Percentiles rank a stretch among this genome's conserved stretches.
phyloP scores from a whole-genome alignment of 2,329 filamentous ascomycete species.

The Aspergillus brunneoviolaceus region DNA sequence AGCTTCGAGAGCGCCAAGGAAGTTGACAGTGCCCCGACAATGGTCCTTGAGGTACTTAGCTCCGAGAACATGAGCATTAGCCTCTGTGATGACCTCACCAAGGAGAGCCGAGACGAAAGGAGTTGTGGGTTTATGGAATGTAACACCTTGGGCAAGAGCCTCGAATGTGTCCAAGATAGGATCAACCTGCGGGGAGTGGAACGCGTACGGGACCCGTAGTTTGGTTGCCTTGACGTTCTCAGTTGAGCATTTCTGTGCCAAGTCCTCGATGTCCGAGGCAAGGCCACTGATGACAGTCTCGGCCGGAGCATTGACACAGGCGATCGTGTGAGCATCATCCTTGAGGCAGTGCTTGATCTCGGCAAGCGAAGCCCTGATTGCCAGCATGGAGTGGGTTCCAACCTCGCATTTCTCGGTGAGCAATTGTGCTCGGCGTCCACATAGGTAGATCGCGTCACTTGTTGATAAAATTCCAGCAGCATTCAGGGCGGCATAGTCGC shows the following conservation, averaged over 20 bases:
- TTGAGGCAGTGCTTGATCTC: slow-evolving; percentile 58
- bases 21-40: slow-evolving; percentile 49
- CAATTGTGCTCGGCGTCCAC: slow-evolving; percentile 42
- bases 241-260: slow-evolving; percentile 36
- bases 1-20: slow-evolving; percentile 43
- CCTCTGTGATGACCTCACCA: slow-evolving; percentile 42
- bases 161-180: slow-evolving; percentile 46
- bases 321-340: slow-evolving; percentile 31
- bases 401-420: slow-evolving; percentile 41
- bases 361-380: slow-evolving; percentile 40
- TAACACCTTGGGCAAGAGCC: slow-evolving; percentile 36
- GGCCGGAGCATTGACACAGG: slow-evolving; percentile 46
- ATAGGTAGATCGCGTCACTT: slow-evolving; percentile 53
- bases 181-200: slow-evolving; percentile 49
- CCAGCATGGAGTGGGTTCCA: slow-evolving; percentile 48
- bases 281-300: slow-evolving; percentile 46
- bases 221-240: slow-evolving; percentile 43
- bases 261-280: slow-evolving; percentile 36
- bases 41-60: slow-evolving; percentile 43
- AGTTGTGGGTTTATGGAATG: slow-evolving; percentile 40
- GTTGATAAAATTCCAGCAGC: slow-evolving; percentile 37
- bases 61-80: slow-evolving; percentile 58
- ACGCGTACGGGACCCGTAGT: slow-evolving; percentile 47
- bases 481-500: slow-evolving; percentile 42
- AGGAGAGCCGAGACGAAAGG: slow-evolving; percentile 50